Evolutionary conservation across 768 basidiomycete species (phyloP).

Genomic region (Mycena vulgaris): DNA sequence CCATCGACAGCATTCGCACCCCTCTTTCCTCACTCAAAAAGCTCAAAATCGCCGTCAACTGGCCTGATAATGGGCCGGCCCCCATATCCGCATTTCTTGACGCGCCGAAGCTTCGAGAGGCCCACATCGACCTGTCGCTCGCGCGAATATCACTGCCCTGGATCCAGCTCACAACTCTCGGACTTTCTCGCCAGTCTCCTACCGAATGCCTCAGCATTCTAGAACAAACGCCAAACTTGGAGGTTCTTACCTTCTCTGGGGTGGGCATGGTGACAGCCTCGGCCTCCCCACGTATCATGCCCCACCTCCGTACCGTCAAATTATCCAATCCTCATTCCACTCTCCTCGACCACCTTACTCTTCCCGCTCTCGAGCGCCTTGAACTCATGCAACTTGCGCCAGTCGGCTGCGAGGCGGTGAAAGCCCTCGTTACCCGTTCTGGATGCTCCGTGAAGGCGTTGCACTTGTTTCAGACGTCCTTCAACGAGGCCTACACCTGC

Average conservation of each 20-base stretch:
- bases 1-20: neutral
- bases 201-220: neutral
- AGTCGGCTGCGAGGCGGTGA: too few species aligned
- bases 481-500: neutral
- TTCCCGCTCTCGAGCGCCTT: too few species aligned
- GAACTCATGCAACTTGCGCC: too few species aligned
- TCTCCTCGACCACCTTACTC: too few species aligned
- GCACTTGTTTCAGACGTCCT: neutral
- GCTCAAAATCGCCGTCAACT: neutral
- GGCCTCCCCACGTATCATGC: too few species aligned
- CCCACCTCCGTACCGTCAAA: too few species aligned
- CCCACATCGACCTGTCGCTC: neutral
- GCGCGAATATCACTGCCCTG: neutral
- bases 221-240: neutral
- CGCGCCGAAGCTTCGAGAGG: neutral
- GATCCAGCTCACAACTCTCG: neutral
- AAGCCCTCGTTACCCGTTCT: neutral
- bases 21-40: neutral
- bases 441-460: neutral
- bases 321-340: too few species aligned
- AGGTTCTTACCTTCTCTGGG: too few species aligned
- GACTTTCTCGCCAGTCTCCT: neutral
- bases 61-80: neutral
- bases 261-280: too few species aligned
- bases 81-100: neutral